Base-by-base conservation (phyloP, 2,329 filamentous ascomycete genomes). In the Cladosporium halotolerans region DNA sequence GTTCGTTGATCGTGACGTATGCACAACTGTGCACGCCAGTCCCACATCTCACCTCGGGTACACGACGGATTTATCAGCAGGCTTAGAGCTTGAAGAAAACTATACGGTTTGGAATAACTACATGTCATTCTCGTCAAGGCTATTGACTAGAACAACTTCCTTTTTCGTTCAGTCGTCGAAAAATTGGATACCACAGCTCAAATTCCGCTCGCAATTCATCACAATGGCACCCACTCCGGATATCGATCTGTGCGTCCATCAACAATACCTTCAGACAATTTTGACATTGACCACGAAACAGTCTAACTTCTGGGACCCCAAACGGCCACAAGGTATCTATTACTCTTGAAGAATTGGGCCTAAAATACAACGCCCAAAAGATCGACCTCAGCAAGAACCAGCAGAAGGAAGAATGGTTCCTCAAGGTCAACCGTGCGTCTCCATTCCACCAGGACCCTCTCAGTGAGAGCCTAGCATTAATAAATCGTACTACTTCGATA, bases 391-490 rank as follows among this genome's bases (percentile, higher is more conserved):
- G 67, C 58, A 85, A 85, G 57, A 86, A 89, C 66, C 77, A 74
- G 32, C 88, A 92, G 63, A 93, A 91, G 62, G 79, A 91, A 68
- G 81, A 81, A 11, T 93, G 88, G 88, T 95, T 91, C 72, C 79
- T 92, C 28, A 82, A 83, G 47, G 92, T 95, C 72, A 95, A 95
- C 72, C 89, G 48, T 51, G 16, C 13, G 48, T 16, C 14, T 2
- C 5, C 23, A 23, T 23, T 23, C 7, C 4, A 23, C 2, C 23
- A 4, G 23, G 23, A 23, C 3, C n/a, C n/a, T 23, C 23, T 5
- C 23, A 23, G 4, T 23, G 23, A 7, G 3, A 23, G 23, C 23
- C 23, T 23, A 7, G 23, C 23, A 2, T 23, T 23, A 3, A 23
- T 4, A 23, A 23, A 23, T 3, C 19, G 3, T 23, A 23, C 3